Conservation (phyloP, 768 basidiomycete species). For the Paxillus involutus region DNA sequence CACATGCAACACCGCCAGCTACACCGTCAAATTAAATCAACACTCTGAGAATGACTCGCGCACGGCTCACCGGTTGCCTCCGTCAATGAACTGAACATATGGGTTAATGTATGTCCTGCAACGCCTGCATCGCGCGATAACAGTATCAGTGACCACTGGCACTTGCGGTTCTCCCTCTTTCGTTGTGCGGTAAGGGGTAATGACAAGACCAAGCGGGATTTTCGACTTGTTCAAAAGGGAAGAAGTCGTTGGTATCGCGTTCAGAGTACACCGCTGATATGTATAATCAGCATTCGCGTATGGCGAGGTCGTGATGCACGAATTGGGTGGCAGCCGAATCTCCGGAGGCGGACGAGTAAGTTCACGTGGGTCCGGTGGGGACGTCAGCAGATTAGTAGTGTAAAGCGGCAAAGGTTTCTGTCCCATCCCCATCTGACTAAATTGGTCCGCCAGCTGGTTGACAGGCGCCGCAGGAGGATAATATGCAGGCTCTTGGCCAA, state of each 20-base stretch:
- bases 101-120: conserved; percentile 98
- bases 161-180: conserved; percentile 83
- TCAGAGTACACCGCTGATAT: conserved; percentile 90
- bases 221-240: conserved; percentile 87
- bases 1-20: conserved; percentile 99
- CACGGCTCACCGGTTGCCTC: conserved; percentile 76
- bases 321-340: conserved; percentile 83
- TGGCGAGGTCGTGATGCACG: conserved; percentile 75
- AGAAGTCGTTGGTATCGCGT: conserved; percentile 89
- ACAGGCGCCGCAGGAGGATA: conserved; percentile 42
- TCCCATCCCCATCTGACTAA: conserved; percentile 87
- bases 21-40: conserved; percentile 7
- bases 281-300: conserved; percentile 84
- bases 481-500: conserved; percentile 43
- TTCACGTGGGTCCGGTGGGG: conserved; percentile 89
- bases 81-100: conserved; percentile 96
- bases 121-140: conserved; percentile 93
- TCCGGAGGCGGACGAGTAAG: conserved; percentile 82
- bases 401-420: conserved; percentile 76
- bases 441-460: conserved; percentile 77
- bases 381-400: conserved; percentile 90
- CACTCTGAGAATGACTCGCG: not conserved
- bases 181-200: conserved; percentile 87
- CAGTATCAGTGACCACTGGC: conserved; percentile 88
- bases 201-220: conserved; percentile 83